Percentiles rank a stretch among this genome's conserved stretches.
Evolutionary conservation across 495 filamentous ascomycete genomes (phyloP).

Genomic region (Neurospora sp.): DNA sequence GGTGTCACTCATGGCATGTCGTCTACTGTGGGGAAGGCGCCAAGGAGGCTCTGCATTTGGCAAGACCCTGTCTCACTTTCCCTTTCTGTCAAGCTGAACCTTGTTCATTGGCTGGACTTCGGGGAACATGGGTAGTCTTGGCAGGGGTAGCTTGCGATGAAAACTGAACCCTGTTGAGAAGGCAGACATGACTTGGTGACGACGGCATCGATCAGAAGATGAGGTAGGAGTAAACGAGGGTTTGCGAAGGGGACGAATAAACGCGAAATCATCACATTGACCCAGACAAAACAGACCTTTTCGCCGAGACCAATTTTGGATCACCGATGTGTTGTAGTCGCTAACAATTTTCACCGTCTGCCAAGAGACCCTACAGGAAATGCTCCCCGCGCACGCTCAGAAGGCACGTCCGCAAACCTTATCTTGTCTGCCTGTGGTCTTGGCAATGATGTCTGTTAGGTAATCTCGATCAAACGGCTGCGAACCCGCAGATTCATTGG

Average conservation of each 20-base stretch:
- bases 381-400: accelerated
- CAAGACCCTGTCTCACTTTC: neutral
- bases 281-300: neutral
- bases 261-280: neutral
- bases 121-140: neutral
- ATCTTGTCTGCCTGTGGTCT: neutral
- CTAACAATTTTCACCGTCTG: neutral
- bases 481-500: neutral
- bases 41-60: neutral
- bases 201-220: neutral
- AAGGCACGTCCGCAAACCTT: neutral
- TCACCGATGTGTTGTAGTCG: neutral
- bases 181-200: neutral
- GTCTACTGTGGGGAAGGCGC: neutral
- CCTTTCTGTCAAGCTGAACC: neutral
- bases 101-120: neutral
- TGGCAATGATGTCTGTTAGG: neutral
- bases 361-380: neutral
- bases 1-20: neutral
- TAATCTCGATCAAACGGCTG: neutral
- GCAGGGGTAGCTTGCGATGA: neutral
- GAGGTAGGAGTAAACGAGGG: too few species aligned
- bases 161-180: neutral
- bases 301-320: neutral
- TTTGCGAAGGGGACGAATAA: neutral